Conservation (phyloP, 1,284 basidiomycete species). For the Austropuccinia psidii region DNA sequence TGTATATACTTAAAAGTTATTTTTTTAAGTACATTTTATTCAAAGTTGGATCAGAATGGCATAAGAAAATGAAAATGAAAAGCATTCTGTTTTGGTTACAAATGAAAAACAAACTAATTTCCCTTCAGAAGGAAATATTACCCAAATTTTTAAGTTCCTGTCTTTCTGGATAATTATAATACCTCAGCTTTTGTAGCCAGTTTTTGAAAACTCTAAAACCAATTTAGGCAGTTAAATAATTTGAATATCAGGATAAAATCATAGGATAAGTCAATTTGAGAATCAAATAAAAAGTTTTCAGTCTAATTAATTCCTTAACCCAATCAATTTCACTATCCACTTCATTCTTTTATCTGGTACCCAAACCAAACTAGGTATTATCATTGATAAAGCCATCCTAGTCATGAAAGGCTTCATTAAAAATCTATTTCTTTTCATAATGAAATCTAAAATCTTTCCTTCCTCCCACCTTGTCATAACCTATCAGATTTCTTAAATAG, state of each 20-base stretch:
- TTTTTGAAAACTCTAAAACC: neutral
- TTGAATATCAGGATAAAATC: slow-evolving; percentile 9
- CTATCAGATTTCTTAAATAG: neutral
- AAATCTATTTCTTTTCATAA: neutral
- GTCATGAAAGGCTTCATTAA: neutral
- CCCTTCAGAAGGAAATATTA: no score
- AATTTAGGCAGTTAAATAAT: neutral
- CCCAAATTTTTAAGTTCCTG: slow-evolving; percentile 25
- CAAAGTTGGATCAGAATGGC: no score
- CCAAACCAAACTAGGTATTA: neutral
- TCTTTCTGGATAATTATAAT: slow-evolving; percentile 23
- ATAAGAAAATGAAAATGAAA: no score
- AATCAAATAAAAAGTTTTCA: neutral
- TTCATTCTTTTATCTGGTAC: neutral
- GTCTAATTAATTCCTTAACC: neutral
- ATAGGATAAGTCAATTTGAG: slow-evolving; percentile 14
- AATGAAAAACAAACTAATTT: no score
- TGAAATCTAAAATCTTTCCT: neutral
- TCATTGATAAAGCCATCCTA: neutral
- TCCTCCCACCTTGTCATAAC: slow-evolving; percentile 8
- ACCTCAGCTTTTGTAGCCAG: slow-evolving; percentile 30
- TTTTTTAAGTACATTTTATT: no score
- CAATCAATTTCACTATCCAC: neutral
- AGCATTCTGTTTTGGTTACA: no score
- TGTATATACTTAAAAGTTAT: no score